phyloP scores from a whole-genome alignment of 768 basidiomycete species.

The Xanthoconium purpureum region DNA sequence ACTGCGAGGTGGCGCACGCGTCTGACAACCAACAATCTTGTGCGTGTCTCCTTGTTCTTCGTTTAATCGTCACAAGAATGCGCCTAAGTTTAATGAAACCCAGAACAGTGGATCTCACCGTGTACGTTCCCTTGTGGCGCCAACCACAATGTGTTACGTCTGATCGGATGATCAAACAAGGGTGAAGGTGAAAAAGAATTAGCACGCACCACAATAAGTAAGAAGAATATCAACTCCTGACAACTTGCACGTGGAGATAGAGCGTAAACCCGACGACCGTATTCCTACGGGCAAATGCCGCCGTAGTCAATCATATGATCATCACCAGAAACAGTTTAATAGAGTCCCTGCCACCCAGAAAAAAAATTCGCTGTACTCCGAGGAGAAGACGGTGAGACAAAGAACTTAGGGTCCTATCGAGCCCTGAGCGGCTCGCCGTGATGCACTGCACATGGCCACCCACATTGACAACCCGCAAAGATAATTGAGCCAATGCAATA shows the following conservation, averaged over 20 bases:
- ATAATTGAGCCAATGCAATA: neutral
- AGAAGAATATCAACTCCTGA: neutral
- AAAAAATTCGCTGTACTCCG: neutral
- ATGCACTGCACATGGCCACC: too few species aligned
- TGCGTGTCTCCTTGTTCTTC: neutral
- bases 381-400: neutral
- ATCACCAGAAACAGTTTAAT: neutral
- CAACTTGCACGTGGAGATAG: neutral
- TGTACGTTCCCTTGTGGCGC: too few species aligned
- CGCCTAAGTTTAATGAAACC: neutral
- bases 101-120: neutral
- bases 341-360: neutral
- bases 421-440: neutral
- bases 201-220: neutral
- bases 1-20: neutral
- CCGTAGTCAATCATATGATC: neutral
- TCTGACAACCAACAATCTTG: neutral
- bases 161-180: neutral
- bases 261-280: neutral
- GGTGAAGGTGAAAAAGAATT: neutral
- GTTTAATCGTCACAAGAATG: neutral
- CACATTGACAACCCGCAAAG: neutral
- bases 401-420: neutral
- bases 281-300: neutral
- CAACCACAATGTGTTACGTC: neutral